Base-by-base conservation (phyloP, 1,284 basidiomycete genomes). In the Ceratobasidium papillatum region DNA sequence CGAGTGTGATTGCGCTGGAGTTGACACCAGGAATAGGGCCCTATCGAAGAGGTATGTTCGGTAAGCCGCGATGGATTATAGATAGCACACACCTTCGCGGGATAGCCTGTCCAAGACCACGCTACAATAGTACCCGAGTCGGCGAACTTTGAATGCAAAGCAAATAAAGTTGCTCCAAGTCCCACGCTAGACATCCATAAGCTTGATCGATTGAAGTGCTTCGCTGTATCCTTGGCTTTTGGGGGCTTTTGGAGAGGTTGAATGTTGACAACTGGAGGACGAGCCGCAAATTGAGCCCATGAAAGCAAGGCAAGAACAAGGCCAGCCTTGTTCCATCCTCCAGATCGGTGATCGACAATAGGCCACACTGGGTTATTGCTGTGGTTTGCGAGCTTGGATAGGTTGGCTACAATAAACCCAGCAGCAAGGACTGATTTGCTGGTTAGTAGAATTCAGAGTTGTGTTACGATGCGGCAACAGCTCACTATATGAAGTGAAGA, bases 31-130 rank as follows among this genome's bases (percentile, higher is more conserved):
- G 91, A 9, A 90, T 82, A 0, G 94, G 95, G 0, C 94, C 94
- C 66, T 69, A n/a, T 61, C 7, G 19, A 61, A 43, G 17, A 38
- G 9, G n/a, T 56, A 54, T 17, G 11, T n/a, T 51, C 11, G 45
- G 17, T 36, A 22, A 3, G 22, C n/a, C 14, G 11, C 1, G 3
- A 51, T 19, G 14, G 32, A n/a, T 38, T n/a, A 9, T 22, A 22
- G 22, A n/a, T 51, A 56, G 22, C 19, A 43, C 25, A n/a, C 9
- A 69, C 66, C 52, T 84, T 87, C 75, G 87, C 79, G 0, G 96
- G 94, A 78, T 91, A 97, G 1, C 96, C 96, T 0, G 92, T 92
- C 94, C 95, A 98, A 0, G 92, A 91, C 93, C 94, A 97, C 1
- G 94, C 90, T 76, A 97, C 88, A 72, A 96, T 86, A 0, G 94